These are phyloP conservation scores for Dissophora globulifera DNA, from an alignment of 192 early-diverging fungal genomes.

Conservation along the genomic window DNA sequence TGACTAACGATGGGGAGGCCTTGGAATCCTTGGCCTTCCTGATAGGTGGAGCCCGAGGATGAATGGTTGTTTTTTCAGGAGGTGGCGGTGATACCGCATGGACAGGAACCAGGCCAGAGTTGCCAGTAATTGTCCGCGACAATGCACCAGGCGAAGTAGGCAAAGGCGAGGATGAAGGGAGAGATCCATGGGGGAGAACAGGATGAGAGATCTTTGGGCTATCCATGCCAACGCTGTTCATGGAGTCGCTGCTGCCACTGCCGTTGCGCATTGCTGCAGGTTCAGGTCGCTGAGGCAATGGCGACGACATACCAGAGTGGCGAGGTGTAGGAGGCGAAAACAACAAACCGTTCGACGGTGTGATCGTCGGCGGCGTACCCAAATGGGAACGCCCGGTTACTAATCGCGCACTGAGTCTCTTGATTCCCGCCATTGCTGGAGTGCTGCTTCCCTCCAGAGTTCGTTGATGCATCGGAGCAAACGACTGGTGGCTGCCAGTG, in stretches of 20 bases:
- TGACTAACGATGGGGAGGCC: conserved; percentile 14
- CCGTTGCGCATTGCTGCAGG: conserved; percentile 13
- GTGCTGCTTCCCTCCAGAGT: not conserved
- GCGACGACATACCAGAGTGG: conserved; percentile 32
- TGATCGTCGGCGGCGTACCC: conserved; percentile 23
- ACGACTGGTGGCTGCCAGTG: conserved; percentile 22
- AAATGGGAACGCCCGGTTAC: conserved; percentile 17
- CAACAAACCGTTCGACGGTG: conserved; percentile 13
- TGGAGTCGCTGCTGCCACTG: not conserved
- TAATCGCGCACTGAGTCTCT: no score
- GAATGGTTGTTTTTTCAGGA: not conserved
- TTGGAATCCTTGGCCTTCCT: conserved; percentile 7
- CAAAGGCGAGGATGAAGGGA: conserved; percentile 3
- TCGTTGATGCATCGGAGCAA: conserved; percentile 21
- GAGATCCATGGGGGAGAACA: conserved; percentile 20
- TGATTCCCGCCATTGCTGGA: no score
- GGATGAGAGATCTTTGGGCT: conserved; percentile 26
- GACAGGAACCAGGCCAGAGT: not conserved
- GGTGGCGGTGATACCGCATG: conserved; percentile 11
- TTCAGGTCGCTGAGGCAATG: conserved; percentile 39
- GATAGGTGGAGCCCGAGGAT: not conserved
- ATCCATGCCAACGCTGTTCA: conserved; percentile 4
- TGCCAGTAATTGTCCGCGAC: conserved; percentile 7
- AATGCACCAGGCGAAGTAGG: conserved; percentile 17
- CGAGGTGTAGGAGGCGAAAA: conserved; percentile 40